These are phyloP conservation scores for Candida tibetensis DNA, from an alignment of 805 yeast genomes.

Conservation along the genomic window DNA sequence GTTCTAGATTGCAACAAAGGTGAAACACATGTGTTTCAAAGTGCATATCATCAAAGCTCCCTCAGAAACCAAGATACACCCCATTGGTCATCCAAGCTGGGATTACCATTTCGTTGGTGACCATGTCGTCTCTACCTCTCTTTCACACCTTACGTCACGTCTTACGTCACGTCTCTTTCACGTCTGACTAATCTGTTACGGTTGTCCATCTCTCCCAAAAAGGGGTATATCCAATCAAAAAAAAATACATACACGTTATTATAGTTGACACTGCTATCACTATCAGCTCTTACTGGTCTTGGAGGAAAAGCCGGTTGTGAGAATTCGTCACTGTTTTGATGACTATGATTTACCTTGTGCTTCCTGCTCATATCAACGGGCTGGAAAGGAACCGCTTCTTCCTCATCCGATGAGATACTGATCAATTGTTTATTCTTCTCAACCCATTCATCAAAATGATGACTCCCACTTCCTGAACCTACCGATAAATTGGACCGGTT, in stretches of 20 bases:
- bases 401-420: slow-evolving; percentile 42
- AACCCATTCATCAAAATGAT: slow-evolving; percentile 57
- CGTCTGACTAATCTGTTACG: too few species aligned
- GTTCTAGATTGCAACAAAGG: too few species aligned
- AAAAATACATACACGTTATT: slow-evolving; percentile 23
- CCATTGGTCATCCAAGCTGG: too few species aligned
- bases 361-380: slow-evolving; percentile 7
- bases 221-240: too few species aligned
- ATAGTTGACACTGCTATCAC: slow-evolving; percentile 37
- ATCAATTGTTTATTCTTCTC: slow-evolving; percentile 41
- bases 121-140: too few species aligned
- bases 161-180: too few species aligned
- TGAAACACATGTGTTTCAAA: too few species aligned
- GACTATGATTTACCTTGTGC: slow-evolving; percentile 3
- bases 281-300: slow-evolving; percentile 28
- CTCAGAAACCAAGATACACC: too few species aligned
- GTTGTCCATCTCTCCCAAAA: too few species aligned
- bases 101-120: too few species aligned
- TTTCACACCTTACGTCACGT: too few species aligned
- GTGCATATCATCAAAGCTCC: too few species aligned
- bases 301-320: slow-evolving; percentile 25
- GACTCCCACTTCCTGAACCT: slow-evolving; percentile 2
- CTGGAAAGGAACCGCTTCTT: slow-evolving; percentile 10
- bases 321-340: slow-evolving; percentile 6
- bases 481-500: slow-evolving; percentile 10